phyloP scores from a whole-genome alignment of 352 stramenopile genomes.

The Globisporangium viniferum region DNA sequence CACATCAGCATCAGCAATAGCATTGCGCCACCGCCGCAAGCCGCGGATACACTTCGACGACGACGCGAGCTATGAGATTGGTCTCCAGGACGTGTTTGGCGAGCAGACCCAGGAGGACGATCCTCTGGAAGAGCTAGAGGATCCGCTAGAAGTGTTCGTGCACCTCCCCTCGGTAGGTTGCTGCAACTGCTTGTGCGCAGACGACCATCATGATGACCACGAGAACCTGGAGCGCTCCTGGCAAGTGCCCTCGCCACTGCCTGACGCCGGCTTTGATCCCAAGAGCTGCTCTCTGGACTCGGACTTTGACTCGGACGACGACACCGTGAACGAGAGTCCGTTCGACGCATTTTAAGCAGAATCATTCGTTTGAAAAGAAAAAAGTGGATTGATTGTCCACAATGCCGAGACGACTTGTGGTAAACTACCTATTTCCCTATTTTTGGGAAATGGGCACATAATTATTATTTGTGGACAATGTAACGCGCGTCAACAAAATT shows the following conservation, averaged over 20 bases:
- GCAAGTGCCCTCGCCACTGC: slow-evolving; percentile 15
- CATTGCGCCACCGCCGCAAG: slow-evolving; percentile 9
- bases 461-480: neutral
- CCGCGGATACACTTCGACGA: slow-evolving; percentile 13
- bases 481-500: neutral
- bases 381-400: neutral
- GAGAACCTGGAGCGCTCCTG: slow-evolving; percentile 10
- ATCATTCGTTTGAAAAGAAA: neutral
- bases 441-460: neutral
- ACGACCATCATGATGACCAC: neutral
- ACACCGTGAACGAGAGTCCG: slow-evolving; percentile 4
- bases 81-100: slow-evolving; percentile 9
- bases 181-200: slow-evolving; percentile 12
- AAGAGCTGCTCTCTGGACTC: slow-evolving; percentile 1
- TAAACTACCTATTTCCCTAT: neutral
- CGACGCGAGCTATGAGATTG: slow-evolving; percentile 6
- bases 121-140: neutral
- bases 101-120: slow-evolving; percentile 9
- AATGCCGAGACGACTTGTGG: neutral
- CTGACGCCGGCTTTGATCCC: slow-evolving; percentile 12
- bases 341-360: neutral
- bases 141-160: neutral
- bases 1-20: no score
- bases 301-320: slow-evolving; percentile 5
- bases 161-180: neutral